Evolutionary conservation across 208 protist species (phyloP), one percentile per base, ranked within the genome.

Genomic region (Wallacemonas sp.): DNA sequence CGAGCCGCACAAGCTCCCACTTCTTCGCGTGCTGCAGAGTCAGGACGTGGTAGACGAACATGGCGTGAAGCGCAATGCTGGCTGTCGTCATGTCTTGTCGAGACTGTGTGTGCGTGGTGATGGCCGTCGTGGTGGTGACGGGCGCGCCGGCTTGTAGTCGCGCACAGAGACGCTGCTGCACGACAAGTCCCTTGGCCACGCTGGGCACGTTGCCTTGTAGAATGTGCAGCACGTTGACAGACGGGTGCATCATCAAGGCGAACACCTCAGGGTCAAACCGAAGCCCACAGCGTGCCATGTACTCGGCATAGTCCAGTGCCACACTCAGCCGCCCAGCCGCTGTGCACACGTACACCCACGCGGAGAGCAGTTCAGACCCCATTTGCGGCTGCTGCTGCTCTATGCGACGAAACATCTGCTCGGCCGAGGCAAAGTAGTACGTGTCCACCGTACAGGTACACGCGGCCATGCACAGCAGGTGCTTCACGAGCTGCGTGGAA

Each of bases 1-100:
- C 83, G 0, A 22, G 12, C 12, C 79, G 72, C 39, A 96, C 44
- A 33, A 92, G 73, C 53, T 93, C 85, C 90, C 90, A 96, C 64
- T 93, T 93, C 33, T 63, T 37, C 30, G 73, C 73, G 67, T 91
- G 87, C 30, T 74, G 80, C 45, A 93, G 69, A 13, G 90, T 94
- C 26, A 96, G 57, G 15, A 79, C 67, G 75, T 89, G 85, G 44
- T 92, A 83, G 13, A 90, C 79, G 52, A 93, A 92, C 76, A 92
- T 86, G 59, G 87, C 87, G 67, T 96, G 90, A 24, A 87, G 66
- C 6, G 78, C 90, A 4, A 89, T 68, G 1, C 76, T 41, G 15
- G 63, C 45, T 1, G 68, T 69, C 0, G 22, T 46, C 3, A 29
- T 55, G 55, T 75, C 50, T 46, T 61, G 66, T 10, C 15, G 30